These are phyloP conservation scores for Plectranthus barbatus DNA, from an alignment of 257 asterid species.

Conservation along the genomic window DNA sequence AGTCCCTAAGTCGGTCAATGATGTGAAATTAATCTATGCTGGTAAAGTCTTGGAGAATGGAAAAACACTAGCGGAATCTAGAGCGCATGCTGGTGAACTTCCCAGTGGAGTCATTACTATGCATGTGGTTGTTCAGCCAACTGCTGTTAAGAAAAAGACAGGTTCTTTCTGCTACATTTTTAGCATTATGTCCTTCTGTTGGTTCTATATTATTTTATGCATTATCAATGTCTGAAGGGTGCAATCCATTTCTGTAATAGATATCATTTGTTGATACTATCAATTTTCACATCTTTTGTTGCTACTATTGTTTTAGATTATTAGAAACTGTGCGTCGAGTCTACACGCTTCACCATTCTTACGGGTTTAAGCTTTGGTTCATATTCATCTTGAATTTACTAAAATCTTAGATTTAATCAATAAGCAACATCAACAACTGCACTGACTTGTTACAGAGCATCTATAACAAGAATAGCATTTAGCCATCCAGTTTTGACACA, in stretches of 20 bases:
- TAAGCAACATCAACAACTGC: too few relatives aligned
- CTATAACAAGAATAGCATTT: too few relatives aligned
- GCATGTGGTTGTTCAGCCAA: conserved; percentile 62
- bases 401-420: too few relatives aligned
- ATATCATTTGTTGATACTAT: neutral
- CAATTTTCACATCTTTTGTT: neutral
- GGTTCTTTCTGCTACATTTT: conserved; percentile 16
- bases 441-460: too few relatives aligned
- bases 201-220: neutral
- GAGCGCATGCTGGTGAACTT: conserved; percentile 31
- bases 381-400: too few relatives aligned
- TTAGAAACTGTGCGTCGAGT: too few relatives aligned
- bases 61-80: conserved; percentile 46
- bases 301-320: too few relatives aligned
- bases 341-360: too few relatives aligned
- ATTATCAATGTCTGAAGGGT: neutral
- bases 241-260: neutral
- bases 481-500: too few relatives aligned
- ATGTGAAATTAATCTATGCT: conserved; percentile 50
- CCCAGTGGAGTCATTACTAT: conserved; percentile 46
- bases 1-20: conserved; percentile 38
- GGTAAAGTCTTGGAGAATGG: conserved; percentile 50
- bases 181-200: neutral
- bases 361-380: too few relatives aligned
- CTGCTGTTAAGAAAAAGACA: conserved; percentile 34